Evolutionary conservation across 2,329 filamentous ascomycete genomes (phyloP).

Genomic region (Fusarium cicatricum): DNA sequence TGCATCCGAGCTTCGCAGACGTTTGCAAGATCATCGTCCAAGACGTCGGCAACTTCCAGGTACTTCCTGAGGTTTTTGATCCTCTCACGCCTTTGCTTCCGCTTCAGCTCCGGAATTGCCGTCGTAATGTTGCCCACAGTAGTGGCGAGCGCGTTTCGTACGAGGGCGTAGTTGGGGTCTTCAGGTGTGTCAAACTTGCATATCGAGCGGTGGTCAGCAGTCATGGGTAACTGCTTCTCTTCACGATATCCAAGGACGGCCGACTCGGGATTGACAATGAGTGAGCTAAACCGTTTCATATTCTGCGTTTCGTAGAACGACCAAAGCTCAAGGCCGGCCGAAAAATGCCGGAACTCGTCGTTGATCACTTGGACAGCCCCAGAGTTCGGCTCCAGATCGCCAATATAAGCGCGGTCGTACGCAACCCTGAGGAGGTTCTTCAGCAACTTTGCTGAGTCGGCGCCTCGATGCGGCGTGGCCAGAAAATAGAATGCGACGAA

Average conservation of each 20-base stretch:
- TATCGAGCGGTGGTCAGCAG: conserved; percentile 53
- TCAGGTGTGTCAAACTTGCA: conserved; percentile 50
- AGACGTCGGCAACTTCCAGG: conserved; percentile 15
- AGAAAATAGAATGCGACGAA: conserved; percentile 51
- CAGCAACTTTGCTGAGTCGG: conserved; percentile 48
- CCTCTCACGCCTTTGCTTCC: conserved; percentile 5
- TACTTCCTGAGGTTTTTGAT: conserved; percentile 20
- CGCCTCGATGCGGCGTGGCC: conserved; percentile 52
- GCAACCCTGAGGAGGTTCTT: conserved; percentile 48
- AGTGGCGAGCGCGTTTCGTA: conserved; percentile 43
- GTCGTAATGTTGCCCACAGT: conserved; percentile 20
- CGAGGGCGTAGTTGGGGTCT: conserved; percentile 50
- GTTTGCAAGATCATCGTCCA: conserved; percentile 23
- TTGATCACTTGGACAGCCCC: conserved; percentile 51
- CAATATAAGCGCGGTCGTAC: conserved; percentile 47
- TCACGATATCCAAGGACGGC: conserved; percentile 52
- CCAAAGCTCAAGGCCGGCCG: conserved; percentile 47
- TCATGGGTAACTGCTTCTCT: conserved; percentile 49
- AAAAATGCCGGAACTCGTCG: conserved; percentile 53
- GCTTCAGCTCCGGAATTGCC: conserved; percentile 2
- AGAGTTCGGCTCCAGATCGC: conserved; percentile 50
- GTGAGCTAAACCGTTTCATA: conserved; percentile 21
- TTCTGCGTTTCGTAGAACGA: conserved; percentile 57
- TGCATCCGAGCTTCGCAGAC: conserved; percentile 15
- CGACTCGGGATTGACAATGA: conserved; percentile 51